Evolutionary conservation across 2,329 filamentous ascomycete species (phyloP).

Genomic region (Lachnellula arida): DNA sequence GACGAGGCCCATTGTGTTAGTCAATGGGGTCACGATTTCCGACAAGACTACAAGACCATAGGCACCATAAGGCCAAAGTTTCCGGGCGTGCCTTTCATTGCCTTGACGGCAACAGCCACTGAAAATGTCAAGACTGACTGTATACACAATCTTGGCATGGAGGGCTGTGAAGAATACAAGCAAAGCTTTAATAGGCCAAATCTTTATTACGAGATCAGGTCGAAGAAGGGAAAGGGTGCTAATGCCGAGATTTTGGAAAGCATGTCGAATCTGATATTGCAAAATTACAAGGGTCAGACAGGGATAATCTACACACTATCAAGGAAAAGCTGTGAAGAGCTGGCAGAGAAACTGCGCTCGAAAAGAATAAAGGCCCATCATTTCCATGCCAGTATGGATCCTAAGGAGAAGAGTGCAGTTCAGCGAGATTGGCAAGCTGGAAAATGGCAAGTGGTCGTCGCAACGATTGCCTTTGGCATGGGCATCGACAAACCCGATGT

Average conservation of each 20-base stretch:
- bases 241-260: conserved; percentile 37
- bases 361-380: conserved; percentile 68
- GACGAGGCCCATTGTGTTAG: conserved; percentile 99
- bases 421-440: conserved; percentile 83
- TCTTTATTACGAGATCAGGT: conserved; percentile 77
- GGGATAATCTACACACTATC: conserved; percentile 95
- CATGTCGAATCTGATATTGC: conserved; percentile 63
- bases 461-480: conserved; percentile 98
- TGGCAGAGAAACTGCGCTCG: conserved; percentile 63
- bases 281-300: conserved; percentile 63
- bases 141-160: conserved; percentile 84
- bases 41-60: conserved; percentile 88
- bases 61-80: conserved; percentile 70
- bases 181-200: conserved; percentile 99
- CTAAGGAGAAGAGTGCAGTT: conserved; percentile 62
- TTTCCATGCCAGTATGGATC: conserved; percentile 78
- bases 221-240: conserved; percentile 59
- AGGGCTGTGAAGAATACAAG: conserved; percentile 68
- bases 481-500: conserved; percentile 99
- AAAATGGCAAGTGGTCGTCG: conserved; percentile 81
- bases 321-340: conserved; percentile 72
- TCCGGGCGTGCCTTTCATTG: conserved; percentile 82
- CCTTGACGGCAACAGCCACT: conserved; percentile 91
- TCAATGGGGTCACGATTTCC: conserved; percentile 98
- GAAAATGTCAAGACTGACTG: conserved; percentile 89